Evolutionary conservation across 257 asterid species (phyloP).

Genomic region (Thymus mandschuricus): DNA sequence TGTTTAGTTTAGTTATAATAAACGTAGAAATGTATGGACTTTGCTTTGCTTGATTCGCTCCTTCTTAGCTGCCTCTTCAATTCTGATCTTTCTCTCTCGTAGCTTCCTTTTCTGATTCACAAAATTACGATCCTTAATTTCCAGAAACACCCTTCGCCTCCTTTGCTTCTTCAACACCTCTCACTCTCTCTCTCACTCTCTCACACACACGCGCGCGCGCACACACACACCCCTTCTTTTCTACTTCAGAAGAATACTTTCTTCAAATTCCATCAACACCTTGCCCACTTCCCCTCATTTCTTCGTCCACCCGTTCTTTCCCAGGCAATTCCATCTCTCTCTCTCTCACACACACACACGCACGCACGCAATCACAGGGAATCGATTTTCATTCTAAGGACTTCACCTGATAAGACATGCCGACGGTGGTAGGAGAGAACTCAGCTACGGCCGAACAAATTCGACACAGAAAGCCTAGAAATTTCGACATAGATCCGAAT

Average conservation of each 20-base stretch:
- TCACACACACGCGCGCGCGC: background rate
- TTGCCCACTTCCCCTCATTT: slow-evolving; percentile 14
- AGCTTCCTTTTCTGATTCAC: slow-evolving; percentile 12
- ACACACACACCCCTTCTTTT: slow-evolving; percentile 18
- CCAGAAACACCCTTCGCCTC: slow-evolving; percentile 6
- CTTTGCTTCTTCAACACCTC: background rate
- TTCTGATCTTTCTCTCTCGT: background rate
- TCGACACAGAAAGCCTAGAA: slow-evolving; percentile 62
- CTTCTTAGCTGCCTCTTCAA: background rate
- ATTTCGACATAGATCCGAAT: slow-evolving; percentile 60
- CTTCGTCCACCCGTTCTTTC: slow-evolving; percentile 13
- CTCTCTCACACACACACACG: slow-evolving; percentile 20
- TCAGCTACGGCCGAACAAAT: slow-evolving; percentile 48
- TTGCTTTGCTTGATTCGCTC: background rate
- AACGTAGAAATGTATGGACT: background rate
- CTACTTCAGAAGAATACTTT: slow-evolving; percentile 26
- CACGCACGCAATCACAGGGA: background rate
- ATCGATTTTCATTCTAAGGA: background rate
- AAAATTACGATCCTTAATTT: slow-evolving; percentile 29
- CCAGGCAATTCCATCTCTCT: background rate
- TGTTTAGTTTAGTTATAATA: background rate
- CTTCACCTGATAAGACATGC: slow-evolving; percentile 24
- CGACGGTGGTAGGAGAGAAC: slow-evolving; percentile 41
- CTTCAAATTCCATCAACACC: slow-evolving; percentile 37
- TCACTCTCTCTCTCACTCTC: slow-evolving; percentile 11